Evolutionary conservation across 306 rosid species (phyloP), one percentile per base, ranked within the genome.

Genomic region (Vigna reflexopilosa): DNA sequence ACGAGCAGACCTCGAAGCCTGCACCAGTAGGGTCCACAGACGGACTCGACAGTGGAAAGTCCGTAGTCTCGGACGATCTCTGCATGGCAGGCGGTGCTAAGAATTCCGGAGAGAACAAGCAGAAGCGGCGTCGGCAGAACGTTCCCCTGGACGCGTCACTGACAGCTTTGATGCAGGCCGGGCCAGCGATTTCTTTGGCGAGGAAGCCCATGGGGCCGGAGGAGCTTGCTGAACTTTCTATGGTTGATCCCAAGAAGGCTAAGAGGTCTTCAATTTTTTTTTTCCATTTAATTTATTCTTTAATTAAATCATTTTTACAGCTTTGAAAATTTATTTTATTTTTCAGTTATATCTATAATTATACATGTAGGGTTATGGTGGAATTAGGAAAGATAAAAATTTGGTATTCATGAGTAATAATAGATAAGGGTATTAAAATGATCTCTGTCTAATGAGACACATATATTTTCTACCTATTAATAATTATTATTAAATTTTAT

Each of bases 171-270:
- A 54, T 75, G 45, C 89, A 81, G 63, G 69, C 56, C 6, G 89
- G 76, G 11, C 28, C 61, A 1, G 32, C 80, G 14, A 0, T 36
- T 6, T 28, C 7, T 9, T 51, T 9, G 17, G 54, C 77, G 36
- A 90, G 83, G 85, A 87, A 82, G 83, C 83, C 85, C 6, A 73
- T 87, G 81, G 61, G 73, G 58, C 81, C 85, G 12, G 92, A 90
- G 58, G 82, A 83, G 62, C 93, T 92, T 10, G 91, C 90, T 12
- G 88, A 90, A 66, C 92, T 90, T 15, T 77, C 89, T 67, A 80
- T 72, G 22, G 67, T 80, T 48, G 93, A 89, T 72, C 96, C 97
- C 17, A 92, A 82, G 72, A 80, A 88, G 81, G 92, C 89, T 26
- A 90, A 89, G 45, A 88, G 97, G 67, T 59, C 90, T 84, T 42